Evolutionary conservation across 441 rosid species (phyloP), one percentile per base, ranked within the genome.

Genomic region (Bocquillonia castaneifolia): DNA sequence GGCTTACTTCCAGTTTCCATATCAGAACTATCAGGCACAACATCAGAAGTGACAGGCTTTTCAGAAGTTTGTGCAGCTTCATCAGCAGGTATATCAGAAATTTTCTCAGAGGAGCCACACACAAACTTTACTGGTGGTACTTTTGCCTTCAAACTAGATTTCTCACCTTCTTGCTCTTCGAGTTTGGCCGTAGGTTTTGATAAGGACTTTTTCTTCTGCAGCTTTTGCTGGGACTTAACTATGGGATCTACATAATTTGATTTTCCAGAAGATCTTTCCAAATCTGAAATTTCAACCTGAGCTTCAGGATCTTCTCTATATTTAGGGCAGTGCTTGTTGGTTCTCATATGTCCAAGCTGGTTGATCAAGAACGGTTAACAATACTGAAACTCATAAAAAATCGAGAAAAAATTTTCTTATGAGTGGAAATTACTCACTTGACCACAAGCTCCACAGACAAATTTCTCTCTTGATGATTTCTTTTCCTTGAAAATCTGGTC

Each of bases 301-400:
- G 85, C 59, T 52, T 90, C 99, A 52, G 91, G 85, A 72, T 88
- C 92, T 82, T 88, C 95, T 71, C 95, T 78, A 69, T 95, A 90
- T 80, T 77, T 90, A 20, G 98, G 99, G 82, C 99, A 95, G 84
- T 92, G 76, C 73, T 95, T 90, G 85, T 95, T 95, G 81, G 99
- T 95, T 79, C 92, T 95, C 99, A 90, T 95, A 83, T 92, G 99
- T 66, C 99, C 99, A 81, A 82, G 88, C 99, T 95, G 91, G 69
- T 73, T 72, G 74, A 60, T 51, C 14, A 39, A 54, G 64, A 72
- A 75, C 73, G 51, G 18, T 22, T 67, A 68, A 61, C 13, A 32
- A 57, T 67, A 64, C 66, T 53, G 42, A 65, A 66, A 76, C 36
- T 44, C 34, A 36, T 52, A 52, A 40, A 74, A 48, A 59, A 57